Conservation (phyloP, 352 stramenopile genomes). For the Globisporangium megalacanthum region DNA sequence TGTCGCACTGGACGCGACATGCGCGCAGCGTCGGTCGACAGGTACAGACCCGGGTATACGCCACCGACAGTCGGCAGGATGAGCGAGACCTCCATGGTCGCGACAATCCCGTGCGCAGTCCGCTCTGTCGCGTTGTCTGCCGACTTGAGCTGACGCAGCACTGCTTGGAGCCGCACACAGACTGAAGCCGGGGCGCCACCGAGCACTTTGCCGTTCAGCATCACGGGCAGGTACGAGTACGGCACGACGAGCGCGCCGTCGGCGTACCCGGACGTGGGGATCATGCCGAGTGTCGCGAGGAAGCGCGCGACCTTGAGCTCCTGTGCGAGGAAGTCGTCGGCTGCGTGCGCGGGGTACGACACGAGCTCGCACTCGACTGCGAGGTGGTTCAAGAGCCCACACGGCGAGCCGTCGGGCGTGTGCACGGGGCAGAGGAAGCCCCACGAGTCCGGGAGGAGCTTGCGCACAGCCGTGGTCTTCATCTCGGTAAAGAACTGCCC, state of each 20-base stretch:
- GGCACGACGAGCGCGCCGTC: slow-evolving; percentile 83
- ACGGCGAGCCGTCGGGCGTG: slow-evolving; percentile 98
- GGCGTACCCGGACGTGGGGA: slow-evolving; percentile 68
- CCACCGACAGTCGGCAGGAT: slow-evolving; percentile 82
- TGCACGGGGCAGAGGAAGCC: slow-evolving; percentile 99
- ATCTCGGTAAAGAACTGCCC: slow-evolving; percentile 99
- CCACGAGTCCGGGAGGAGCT: slow-evolving; percentile 98
- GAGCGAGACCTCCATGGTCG: slow-evolving; percentile 78
- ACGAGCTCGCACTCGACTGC: slow-evolving; percentile 90
- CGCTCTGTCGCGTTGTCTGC: slow-evolving; percentile 37
- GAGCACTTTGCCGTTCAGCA: slow-evolving; percentile 96
- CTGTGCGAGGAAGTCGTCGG: slow-evolving; percentile 65
- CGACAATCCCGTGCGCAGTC: slow-evolving; percentile 57
- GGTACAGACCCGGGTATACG: slow-evolving; percentile 96
- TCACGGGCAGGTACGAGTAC: slow-evolving; percentile 92
- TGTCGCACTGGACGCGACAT: slow-evolving; percentile 93
- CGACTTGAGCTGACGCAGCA: slow-evolving; percentile 72
- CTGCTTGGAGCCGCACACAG: slow-evolving; percentile 81
- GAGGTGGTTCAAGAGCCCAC: slow-evolving; percentile 98
- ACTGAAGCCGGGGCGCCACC: slow-evolving; percentile 83
- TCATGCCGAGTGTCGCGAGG: slow-evolving; percentile 76
- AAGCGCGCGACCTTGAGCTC: slow-evolving; percentile 78
- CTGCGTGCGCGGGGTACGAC: slow-evolving; percentile 64
- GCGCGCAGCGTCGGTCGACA: slow-evolving; percentile 95
- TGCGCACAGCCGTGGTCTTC: slow-evolving; percentile 98